Percentiles rank a stretch among this genome's conserved stretches.
These are phyloP conservation scores for Ceratonia siliqua DNA, from an alignment of 306 rosid genomes.

Conservation along the genomic window DNA sequence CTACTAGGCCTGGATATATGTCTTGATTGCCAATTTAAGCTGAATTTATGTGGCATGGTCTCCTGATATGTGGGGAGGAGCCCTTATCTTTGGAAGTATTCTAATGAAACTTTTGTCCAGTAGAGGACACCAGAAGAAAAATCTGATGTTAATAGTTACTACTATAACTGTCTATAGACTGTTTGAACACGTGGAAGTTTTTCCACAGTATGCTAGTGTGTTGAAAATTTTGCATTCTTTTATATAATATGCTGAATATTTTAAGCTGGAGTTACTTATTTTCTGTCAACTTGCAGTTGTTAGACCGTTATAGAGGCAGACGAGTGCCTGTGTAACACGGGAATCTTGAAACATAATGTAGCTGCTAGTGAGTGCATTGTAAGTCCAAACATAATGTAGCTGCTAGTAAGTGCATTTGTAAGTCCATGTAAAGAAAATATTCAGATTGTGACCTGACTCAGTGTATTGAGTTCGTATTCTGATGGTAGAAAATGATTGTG, in stretches of 20 bases:
- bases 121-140: not conserved
- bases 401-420: slow-evolving; percentile 39
- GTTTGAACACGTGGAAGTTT: not conserved
- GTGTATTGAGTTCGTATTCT: slow-evolving; percentile 25
- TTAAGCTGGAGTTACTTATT: slow-evolving; percentile 4
- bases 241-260: slow-evolving; percentile 8
- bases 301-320: slow-evolving; percentile 81
- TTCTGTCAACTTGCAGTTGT: slow-evolving; percentile 56
- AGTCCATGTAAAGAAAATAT: slow-evolving; percentile 57
- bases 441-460: slow-evolving; percentile 39
- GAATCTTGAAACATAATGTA: slow-evolving; percentile 29
- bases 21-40: not conserved
- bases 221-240: slow-evolving; percentile 10
- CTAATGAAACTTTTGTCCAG: not conserved
- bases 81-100: not conserved
- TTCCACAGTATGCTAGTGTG: not conserved
- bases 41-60: not conserved
- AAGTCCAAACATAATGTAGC: slow-evolving; percentile 43
- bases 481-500: slow-evolving; percentile 37
- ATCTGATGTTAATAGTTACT: not conserved
- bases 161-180: not conserved
- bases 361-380: slow-evolving; percentile 39
- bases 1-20: not conserved
- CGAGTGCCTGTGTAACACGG: slow-evolving; percentile 80
- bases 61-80: not conserved